Conservation (phyloP, 768 basidiomycete species). For the Exidia glandulosa region DNA sequence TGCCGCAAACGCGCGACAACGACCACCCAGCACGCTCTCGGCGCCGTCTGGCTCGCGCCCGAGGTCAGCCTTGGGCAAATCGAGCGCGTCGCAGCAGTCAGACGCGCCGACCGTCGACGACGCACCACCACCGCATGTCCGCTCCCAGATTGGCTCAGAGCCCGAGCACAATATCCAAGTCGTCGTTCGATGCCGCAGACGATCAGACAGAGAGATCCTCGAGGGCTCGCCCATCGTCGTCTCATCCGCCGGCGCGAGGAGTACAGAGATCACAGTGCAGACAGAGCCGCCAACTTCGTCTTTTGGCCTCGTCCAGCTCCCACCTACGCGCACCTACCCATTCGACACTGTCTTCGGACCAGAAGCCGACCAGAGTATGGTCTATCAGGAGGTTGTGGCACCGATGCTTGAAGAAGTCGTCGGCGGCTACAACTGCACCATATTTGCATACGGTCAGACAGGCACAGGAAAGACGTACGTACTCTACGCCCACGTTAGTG, state of each 20-base stretch:
- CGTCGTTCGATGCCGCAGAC: constrained; percentile 77
- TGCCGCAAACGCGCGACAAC: not conserved
- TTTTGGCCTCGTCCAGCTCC: constrained; percentile 61
- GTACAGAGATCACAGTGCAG: constrained; percentile 71
- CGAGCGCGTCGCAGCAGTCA: not conserved
- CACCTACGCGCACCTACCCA: constrained; percentile 76
- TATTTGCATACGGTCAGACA: constrained; percentile 98
- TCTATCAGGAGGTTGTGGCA: constrained; percentile 87
- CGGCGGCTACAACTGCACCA: constrained; percentile 89
- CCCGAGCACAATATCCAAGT: constrained; percentile 85
- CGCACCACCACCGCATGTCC: not conserved
- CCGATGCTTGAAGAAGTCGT: constrained; percentile 93
- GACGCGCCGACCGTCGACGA: not conserved
- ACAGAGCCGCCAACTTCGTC: constrained; percentile 57
- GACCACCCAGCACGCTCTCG: not conserved
- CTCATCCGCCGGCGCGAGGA: constrained; percentile 62
- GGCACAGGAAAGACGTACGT: constrained; percentile 98
- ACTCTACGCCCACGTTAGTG: too few species aligned
- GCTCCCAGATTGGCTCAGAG: constrained; percentile 15
- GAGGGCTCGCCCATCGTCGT: constrained; percentile 85
- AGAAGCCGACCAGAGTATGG: constrained; percentile 88
- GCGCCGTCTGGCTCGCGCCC: not conserved
- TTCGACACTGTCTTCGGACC: constrained; percentile 96
- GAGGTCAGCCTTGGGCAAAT: not conserved
- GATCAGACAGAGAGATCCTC: constrained; percentile 75